Evolutionary conservation across 306 rosid species (phyloP).

Genomic region (Fagus crenata): DNA sequence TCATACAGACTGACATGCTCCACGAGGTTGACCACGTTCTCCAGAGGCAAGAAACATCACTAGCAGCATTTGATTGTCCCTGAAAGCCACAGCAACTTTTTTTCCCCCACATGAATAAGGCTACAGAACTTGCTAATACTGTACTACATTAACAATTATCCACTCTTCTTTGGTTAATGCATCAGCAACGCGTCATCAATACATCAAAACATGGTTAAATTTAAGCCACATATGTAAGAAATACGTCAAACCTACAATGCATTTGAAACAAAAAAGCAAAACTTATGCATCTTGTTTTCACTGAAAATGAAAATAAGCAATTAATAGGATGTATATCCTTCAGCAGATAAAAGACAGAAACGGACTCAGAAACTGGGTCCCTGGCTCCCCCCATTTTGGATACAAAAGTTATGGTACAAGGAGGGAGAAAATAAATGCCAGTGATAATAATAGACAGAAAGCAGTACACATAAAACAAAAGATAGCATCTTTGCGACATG

Average conservation of each 20-base stretch:
- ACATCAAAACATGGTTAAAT: not conserved
- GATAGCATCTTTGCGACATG: too few species aligned
- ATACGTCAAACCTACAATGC: not conserved
- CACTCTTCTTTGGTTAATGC: not conserved
- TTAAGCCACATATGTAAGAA: not conserved
- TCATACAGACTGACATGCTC: too few species aligned
- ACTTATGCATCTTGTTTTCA: not conserved
- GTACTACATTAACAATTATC: too few species aligned
- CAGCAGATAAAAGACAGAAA: not conserved
- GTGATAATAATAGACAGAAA: too few species aligned
- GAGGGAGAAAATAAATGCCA: too few species aligned
- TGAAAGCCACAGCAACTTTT: too few species aligned
- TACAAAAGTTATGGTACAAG: too few species aligned
- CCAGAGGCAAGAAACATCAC: too few species aligned
- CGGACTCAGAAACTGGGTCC: not conserved
- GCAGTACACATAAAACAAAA: not conserved
- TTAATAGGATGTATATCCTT: not conserved
- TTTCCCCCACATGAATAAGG: too few species aligned
- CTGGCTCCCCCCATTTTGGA: too few species aligned
- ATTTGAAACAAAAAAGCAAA: not conserved
- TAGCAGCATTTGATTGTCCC: slow-evolving; percentile 6
- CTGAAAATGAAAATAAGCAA: not conserved
- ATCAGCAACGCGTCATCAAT: not conserved
- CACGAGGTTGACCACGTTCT: too few species aligned
- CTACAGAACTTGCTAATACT: too few species aligned